These are phyloP conservation scores for Cryptococcus neoformans DNA, from an alignment of 1,284 basidiomycete species.

Conservation along the genomic window DNA sequence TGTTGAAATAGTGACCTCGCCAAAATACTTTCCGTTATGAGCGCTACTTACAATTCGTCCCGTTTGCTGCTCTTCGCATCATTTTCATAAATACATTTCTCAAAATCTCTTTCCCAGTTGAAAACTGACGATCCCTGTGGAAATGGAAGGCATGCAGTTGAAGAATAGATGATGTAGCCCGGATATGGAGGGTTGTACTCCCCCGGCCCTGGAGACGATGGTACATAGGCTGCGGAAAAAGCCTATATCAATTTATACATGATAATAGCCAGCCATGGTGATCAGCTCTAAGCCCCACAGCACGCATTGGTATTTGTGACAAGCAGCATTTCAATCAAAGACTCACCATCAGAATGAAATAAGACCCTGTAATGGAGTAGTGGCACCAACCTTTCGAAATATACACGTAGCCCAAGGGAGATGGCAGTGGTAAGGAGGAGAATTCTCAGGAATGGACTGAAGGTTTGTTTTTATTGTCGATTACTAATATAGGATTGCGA, in stretches of 20 bases:
- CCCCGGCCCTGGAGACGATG: background rate
- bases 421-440: background rate
- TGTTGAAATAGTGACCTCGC: too few relatives aligned
- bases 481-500: background rate
- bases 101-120: too few relatives aligned
- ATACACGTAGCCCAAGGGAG: background rate
- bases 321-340: background rate
- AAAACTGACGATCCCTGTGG: too few relatives aligned
- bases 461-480: background rate
- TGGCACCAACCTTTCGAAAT: background rate
- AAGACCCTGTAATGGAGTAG: background rate
- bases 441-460: background rate
- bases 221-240: background rate
- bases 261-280: background rate
- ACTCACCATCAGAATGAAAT: background rate
- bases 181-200: background rate
- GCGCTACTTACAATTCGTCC: too few relatives aligned
- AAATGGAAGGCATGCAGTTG: background rate
- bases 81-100: too few relatives aligned
- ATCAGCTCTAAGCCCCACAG: background rate
- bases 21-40: too few relatives aligned
- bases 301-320: background rate
- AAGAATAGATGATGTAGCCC: background rate
- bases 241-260: background rate
- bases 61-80: too few relatives aligned